Conservation (phyloP, 139 green algal species). For the Ostreobium quekettii region DNA sequence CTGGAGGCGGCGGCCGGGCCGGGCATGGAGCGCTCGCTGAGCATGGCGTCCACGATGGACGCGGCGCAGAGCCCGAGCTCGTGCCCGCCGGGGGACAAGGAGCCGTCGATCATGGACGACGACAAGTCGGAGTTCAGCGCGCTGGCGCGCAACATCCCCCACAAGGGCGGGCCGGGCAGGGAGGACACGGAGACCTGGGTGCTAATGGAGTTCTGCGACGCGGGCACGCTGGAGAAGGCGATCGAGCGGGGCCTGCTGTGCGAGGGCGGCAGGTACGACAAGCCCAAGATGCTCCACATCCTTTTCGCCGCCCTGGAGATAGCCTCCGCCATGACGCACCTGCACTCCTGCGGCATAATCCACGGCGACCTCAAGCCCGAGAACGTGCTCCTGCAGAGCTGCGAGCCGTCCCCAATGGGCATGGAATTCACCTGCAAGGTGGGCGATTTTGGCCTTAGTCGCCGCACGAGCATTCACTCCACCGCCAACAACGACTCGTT, state of each 20-base stretch:
- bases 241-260: background rate
- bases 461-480: background rate
- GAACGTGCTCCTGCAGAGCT: conserved; percentile 44
- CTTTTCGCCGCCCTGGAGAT: conserved; percentile 2
- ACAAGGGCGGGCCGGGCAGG: too few species aligned
- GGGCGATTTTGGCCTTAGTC: conserved; percentile 46
- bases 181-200: conserved; percentile 4
- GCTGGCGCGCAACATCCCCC: background rate
- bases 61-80: background rate
- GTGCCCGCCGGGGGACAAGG: too few species aligned
- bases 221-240: conserved; percentile 8
- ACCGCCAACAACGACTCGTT: background rate
- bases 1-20: background rate
- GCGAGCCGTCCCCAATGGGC: conserved; percentile 20
- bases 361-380: conserved; percentile 54
- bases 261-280: background rate
- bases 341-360: conserved; percentile 42
- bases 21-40: background rate
- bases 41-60: background rate
- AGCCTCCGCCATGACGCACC: conserved; percentile 19
- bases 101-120: too few species aligned
- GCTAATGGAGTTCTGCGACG: conserved; percentile 21
- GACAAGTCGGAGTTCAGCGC: background rate
- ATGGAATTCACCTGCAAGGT: conserved; percentile 49
- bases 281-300: background rate